Base-by-base conservation (phyloP, 352 stramenopile species). In the Globisporangium alternatum region DNA sequence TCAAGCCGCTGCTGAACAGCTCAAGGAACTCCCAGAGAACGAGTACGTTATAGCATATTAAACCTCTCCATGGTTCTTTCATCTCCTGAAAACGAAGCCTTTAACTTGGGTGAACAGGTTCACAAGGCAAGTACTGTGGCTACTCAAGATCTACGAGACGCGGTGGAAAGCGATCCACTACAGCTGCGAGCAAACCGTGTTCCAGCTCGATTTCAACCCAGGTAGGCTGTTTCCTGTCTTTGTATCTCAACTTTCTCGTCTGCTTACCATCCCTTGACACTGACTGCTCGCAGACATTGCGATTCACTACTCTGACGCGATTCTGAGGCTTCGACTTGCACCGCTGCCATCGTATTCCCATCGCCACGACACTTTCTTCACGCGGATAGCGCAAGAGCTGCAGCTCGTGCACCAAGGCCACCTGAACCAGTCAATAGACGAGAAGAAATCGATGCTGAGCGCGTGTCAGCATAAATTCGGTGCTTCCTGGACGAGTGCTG, bases 81-180 rank as follows among this genome's bases (percentile, higher is more conserved):
- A 47, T 47, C 41, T 22, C 12, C 15, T 47, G 12, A n/a, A 7
- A 44, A 13, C 37, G 5, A 17, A 44, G 3, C 37, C 8, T 4
- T 15, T 47, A 22, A 1, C 12, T 47, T 22, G 37, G 2, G 4
- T 8, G n/a, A n/a, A 62, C 22, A 89, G 80, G 0, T 60, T 85
- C 41, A 75, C 49, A 35, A 58, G 67, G 2, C 77, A 88, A 35
- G 44, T 85, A 0, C 19, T 25, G 21, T 88, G 79, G 81, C 62
- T 82, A 17, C 33, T 80, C 19, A 55, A 64, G 1, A 69, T 55
- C 9, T 78, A 90, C 44, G 59, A 69, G 12, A 67, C 72, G 35
- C 74, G 79, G n/a, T 90, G 81, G 81, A 71, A 44, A 60, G 71
- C 76, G 1, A 65, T 86, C 12, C 70, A 78, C 53, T 81, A 70